Evolutionary conservation across 1,284 basidiomycete genomes (phyloP), one percentile per base, ranked within the genome.

Genomic region (Leccinum griseonigrum): DNA sequence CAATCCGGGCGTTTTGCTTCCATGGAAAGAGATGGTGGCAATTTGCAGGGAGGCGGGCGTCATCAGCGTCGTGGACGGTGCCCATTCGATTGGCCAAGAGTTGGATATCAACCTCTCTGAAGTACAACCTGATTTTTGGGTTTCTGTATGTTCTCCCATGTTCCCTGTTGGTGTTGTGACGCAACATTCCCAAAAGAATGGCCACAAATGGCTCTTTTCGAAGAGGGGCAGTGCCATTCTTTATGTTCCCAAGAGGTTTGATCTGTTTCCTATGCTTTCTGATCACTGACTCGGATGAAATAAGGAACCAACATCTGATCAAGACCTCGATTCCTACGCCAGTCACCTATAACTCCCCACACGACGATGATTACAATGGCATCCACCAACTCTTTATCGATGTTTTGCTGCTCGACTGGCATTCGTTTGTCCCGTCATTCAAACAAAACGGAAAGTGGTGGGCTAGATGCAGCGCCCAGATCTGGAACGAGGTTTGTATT

Each of bases 121-220:
- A 56, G 76, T 79, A 0, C 78, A 81, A 62, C 89, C 90, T 9
- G 93, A 95, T 74, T 94, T 94, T 71, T 94, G 87, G 85, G 78
- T 91, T 18, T 88, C 90, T 16, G 89, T 91, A 65, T 51, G 84
- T 77, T 1, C 34, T 57, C 32, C 28, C 5, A 38, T 51, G 34
- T 22, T 16, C 10, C 54, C n/a, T 55, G 46, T 51, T 28, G 32
- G 26, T 29, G 29, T 58, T 5, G 50, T 60, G 50, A 46, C 59
- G 8, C 28, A 34, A 9, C 59, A 6, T 54, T 34, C 5, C 43
- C 2, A 2, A 34, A 57, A 88, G 84, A 94, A 93, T 70, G 89
- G 87, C 66, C 91, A 94, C 77, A 95, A 95, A 73, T 95, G 94
- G 93, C 76, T 95, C 3, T 86, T 78, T 66, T 83, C 85, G 5